Conservation (phyloP, 2,329 filamentous ascomycete species). For the Penicillium sp. region DNA sequence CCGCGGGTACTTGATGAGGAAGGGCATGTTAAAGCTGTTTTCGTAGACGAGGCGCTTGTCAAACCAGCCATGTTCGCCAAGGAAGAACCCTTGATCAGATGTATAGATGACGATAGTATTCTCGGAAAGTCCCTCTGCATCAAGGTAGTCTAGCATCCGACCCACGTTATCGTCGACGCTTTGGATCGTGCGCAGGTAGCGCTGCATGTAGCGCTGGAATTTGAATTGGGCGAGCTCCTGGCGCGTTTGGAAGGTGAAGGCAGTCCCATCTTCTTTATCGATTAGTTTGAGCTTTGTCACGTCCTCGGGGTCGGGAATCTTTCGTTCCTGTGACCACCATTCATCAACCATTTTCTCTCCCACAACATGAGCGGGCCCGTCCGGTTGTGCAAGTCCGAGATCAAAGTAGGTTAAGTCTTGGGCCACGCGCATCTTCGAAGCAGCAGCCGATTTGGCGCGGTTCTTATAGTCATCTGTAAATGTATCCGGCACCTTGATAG, state of each 20-base stretch:
- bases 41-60: slow-evolving; percentile 63
- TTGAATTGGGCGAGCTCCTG: slow-evolving; percentile 55
- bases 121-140: slow-evolving; percentile 42
- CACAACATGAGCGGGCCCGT: slow-evolving; percentile 44
- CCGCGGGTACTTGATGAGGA: slow-evolving; percentile 50
- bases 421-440: slow-evolving; percentile 55
- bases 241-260: slow-evolving; percentile 47
- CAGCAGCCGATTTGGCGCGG: slow-evolving; percentile 50
- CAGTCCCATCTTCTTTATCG: slow-evolving; percentile 48
- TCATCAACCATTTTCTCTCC: slow-evolving; percentile 35
- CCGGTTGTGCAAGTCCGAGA: slow-evolving; percentile 54
- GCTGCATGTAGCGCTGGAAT: slow-evolving; percentile 59
- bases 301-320: slow-evolving; percentile 41
- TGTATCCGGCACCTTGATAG: slow-evolving; percentile 52
- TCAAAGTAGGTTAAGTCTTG: slow-evolving; percentile 55
- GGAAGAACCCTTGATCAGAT: slow-evolving; percentile 58
- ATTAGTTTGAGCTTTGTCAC: slow-evolving; percentile 39
- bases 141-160: slow-evolving; percentile 50
- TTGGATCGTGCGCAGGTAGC: slow-evolving; percentile 56
- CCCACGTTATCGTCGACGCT: slow-evolving; percentile 56
- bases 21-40: slow-evolving; percentile 59
- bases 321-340: slow-evolving; percentile 34
- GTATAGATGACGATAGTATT: slow-evolving; percentile 58
- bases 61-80: slow-evolving; percentile 60
- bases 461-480: slow-evolving; percentile 58